These are phyloP conservation scores for Patellaria atrata DNA, from an alignment of 495 filamentous ascomycete genomes.

Conservation along the genomic window DNA sequence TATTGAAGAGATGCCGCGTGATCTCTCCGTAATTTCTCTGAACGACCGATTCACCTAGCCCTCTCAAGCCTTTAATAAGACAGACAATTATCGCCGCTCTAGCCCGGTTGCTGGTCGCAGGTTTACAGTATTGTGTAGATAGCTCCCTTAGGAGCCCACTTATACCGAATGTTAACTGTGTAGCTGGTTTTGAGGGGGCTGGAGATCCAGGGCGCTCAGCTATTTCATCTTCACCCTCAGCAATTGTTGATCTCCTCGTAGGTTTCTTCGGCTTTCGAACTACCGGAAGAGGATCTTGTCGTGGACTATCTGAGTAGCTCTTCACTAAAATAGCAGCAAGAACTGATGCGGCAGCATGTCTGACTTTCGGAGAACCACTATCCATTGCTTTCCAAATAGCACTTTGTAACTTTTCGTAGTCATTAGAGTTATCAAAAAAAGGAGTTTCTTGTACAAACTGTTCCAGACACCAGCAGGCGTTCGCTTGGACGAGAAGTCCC, in stretches of 20 bases:
- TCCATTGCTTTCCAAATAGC: slow-evolving; percentile 77
- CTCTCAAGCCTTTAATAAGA: slow-evolving; percentile 64
- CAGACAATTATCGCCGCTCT: slow-evolving; percentile 77
- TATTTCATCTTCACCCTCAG: slow-evolving; percentile 61
- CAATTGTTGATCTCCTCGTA: slow-evolving; percentile 52
- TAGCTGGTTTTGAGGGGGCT: slow-evolving; percentile 52
- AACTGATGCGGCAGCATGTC: slow-evolving; percentile 79
- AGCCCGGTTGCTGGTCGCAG: slow-evolving; percentile 63
- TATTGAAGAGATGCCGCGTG: slow-evolving; percentile 61
- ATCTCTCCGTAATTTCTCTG: slow-evolving; percentile 70
- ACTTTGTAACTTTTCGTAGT: slow-evolving; percentile 74
- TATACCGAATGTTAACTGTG: slow-evolving; percentile 57
- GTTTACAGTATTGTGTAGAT: slow-evolving; percentile 65
- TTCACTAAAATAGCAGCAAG: slow-evolving; percentile 67
- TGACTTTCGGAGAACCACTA: slow-evolving; percentile 52
- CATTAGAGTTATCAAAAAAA: slow-evolving; percentile 78
- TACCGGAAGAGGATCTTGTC: slow-evolving; percentile 33
- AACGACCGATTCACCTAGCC: slow-evolving; percentile 58
- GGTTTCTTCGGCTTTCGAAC: slow-evolving; percentile 57
- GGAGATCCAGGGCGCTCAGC: slow-evolving; percentile 60
- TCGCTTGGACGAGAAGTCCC: slow-evolving; percentile 62
- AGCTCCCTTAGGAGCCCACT: slow-evolving; percentile 68
- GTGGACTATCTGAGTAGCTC: slow-evolving; percentile 51
- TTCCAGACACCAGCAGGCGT: slow-evolving; percentile 69
- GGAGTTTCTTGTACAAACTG: slow-evolving; percentile 52